phyloP scores from a whole-genome alignment of 306 rosid genomes.

The Datisca glomerata region DNA sequence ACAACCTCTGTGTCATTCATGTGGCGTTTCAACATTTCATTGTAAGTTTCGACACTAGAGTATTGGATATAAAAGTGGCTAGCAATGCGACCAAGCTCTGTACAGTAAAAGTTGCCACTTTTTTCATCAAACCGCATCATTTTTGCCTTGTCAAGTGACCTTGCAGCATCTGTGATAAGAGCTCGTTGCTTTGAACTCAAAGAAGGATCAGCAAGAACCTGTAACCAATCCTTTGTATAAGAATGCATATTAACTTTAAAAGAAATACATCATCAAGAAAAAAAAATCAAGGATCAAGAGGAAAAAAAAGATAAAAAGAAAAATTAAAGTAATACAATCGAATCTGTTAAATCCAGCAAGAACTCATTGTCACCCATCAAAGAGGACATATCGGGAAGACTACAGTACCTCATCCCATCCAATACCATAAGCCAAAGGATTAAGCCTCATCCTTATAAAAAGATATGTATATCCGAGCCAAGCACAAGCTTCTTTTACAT shows the following conservation, averaged over 20 bases:
- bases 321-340: no score
- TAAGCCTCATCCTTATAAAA: conserved; percentile 91
- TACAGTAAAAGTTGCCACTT: conserved; percentile 96
- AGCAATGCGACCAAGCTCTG: conserved; percentile 99
- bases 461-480: conserved; percentile 99
- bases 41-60: conserved; percentile 93
- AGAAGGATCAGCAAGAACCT: conserved; percentile 91
- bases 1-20: conserved; percentile 94
- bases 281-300: no score
- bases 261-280: no score
- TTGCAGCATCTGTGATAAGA: conserved; percentile 86
- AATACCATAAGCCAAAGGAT: conserved; percentile 88
- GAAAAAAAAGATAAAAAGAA: no score
- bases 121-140: conserved; percentile 99
- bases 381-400: conserved; percentile 3
- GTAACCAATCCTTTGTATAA: conserved; percentile 17
- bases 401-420: conserved; percentile 90
- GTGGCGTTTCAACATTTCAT: conserved; percentile 81
- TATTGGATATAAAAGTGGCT: conserved; percentile 98
- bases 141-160: conserved; percentile 90
- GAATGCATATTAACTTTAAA: no score
- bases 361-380: conserved; percentile 10
- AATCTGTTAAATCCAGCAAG: no score
- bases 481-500: conserved; percentile 97
- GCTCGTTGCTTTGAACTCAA: conserved; percentile 80